Conservation (phyloP, 176 grass and related monocot species). For the Elymus sibiricus region DNA sequence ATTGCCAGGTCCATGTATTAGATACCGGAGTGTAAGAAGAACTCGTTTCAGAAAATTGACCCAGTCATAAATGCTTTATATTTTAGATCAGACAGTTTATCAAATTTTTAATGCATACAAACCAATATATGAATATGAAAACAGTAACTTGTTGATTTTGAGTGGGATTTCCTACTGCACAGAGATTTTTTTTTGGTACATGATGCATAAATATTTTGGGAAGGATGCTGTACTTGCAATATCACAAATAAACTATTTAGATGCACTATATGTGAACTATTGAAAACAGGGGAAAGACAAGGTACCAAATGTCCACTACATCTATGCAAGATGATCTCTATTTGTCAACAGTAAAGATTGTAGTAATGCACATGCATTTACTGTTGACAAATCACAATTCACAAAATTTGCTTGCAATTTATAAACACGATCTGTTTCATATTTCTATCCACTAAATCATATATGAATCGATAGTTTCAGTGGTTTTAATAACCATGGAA, state of each 20-base stretch:
- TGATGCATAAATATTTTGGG: neutral
- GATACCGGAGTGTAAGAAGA: neutral
- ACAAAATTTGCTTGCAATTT: neutral
- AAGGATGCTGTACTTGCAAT: neutral
- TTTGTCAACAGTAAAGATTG: neutral
- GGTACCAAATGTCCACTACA: neutral
- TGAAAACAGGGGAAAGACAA: neutral
- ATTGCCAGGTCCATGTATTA: neutral
- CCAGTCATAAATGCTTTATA: conserved; percentile 5
- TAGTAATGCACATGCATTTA: neutral
- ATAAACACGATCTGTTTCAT: neutral
- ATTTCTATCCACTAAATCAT: neutral
- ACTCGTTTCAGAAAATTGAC: conserved; percentile 7
- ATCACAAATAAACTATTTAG: conserved; percentile 5
- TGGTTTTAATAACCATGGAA: neutral
- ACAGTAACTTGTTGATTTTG: neutral
- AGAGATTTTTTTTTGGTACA: neutral
- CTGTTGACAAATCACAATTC: neutral
- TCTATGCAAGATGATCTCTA: neutral
- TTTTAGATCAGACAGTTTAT: neutral
- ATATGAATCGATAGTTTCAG: conserved; percentile 10
- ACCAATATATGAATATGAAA: neutral
- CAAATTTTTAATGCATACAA: neutral
- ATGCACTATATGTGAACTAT: neutral
- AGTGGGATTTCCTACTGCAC: neutral